Evolutionary conservation across 805 yeast species (phyloP).

Genomic region (Candida rishiriensis): DNA sequence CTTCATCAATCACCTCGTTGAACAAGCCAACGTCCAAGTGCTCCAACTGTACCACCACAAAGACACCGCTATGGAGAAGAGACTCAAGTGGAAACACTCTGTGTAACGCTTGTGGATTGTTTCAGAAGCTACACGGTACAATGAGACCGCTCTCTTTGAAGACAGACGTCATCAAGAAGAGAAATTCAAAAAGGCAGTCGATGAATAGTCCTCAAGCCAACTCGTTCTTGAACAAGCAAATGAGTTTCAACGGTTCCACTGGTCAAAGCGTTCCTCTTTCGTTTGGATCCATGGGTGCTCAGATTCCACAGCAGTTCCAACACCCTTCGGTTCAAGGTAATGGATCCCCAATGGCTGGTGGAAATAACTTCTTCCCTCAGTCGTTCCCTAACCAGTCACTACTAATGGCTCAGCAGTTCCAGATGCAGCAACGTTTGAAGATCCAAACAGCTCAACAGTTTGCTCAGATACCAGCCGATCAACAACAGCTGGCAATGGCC

Average conservation of each 20-base stretch:
- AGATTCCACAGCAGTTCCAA: conserved; percentile 6
- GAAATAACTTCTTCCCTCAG: conserved; percentile 9
- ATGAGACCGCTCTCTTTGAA: conserved; percentile 55
- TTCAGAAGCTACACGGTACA: conserved; percentile 57
- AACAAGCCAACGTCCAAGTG: conserved; percentile 36
- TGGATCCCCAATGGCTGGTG: conserved; percentile 4
- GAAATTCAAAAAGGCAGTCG: conserved; percentile 42
- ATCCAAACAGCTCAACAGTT: conserved; percentile 3
- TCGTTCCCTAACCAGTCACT: conserved; percentile 10
- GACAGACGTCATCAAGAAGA: conserved; percentile 53
- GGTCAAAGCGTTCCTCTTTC: conserved; percentile 1
- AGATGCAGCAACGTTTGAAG: conserved; percentile 3
- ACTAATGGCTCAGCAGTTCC: conserved; percentile 6
- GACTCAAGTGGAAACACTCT: conserved; percentile 56
- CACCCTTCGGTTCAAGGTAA: conserved; percentile 5
- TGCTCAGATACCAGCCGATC: neutral
- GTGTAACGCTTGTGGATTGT: conserved; percentile 63
- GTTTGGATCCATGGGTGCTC: neutral
- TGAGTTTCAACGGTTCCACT: conserved; percentile 2
- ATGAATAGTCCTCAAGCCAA: conserved; percentile 7
- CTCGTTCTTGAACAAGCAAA: conserved; percentile 3
- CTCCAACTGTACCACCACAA: conserved; percentile 52
- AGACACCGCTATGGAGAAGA: conserved; percentile 61
- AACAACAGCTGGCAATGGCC: neutral
- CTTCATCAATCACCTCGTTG: neutral